phyloP scores from a whole-genome alignment of 495 filamentous ascomycete genomes.

The Cercophora newfieldiana region DNA sequence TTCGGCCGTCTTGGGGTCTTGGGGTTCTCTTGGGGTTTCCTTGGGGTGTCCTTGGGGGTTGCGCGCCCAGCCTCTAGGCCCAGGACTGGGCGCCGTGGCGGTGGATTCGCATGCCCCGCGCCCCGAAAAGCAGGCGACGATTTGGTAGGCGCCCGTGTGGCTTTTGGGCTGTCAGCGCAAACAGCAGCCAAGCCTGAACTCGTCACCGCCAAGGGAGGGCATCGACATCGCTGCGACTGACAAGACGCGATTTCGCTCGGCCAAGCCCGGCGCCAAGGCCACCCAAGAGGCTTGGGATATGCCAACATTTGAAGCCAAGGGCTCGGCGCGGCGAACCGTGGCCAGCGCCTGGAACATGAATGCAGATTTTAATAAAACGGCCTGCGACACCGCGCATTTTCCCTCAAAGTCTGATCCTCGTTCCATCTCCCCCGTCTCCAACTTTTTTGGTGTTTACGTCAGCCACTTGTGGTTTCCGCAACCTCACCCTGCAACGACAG shows the following conservation, averaged over 20 bases:
- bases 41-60: background rate
- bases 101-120: background rate
- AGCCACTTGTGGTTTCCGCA: background rate
- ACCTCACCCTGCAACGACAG: background rate
- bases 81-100: background rate
- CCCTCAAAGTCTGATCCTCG: background rate
- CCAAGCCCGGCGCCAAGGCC: constrained; percentile 17
- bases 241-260: constrained; percentile 6
- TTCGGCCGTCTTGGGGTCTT: background rate
- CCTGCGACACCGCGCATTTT: background rate
- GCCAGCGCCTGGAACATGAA: constrained; percentile 9
- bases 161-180: background rate
- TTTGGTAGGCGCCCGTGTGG: background rate
- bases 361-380: constrained; percentile 13
- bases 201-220: constrained; percentile 13
- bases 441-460: constrained; percentile 1
- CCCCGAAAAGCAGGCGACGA: background rate
- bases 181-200: background rate
- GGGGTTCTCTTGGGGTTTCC: too few relatives aligned
- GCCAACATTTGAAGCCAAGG: constrained; percentile 18
- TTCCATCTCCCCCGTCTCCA: background rate
- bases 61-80: background rate
- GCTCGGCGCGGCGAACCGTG: constrained; percentile 15
- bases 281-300: constrained; percentile 16
- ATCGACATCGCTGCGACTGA: background rate